Evolutionary conservation across 179 eudicot species (phyloP).

Genomic region (Gypsophila paniculata): DNA sequence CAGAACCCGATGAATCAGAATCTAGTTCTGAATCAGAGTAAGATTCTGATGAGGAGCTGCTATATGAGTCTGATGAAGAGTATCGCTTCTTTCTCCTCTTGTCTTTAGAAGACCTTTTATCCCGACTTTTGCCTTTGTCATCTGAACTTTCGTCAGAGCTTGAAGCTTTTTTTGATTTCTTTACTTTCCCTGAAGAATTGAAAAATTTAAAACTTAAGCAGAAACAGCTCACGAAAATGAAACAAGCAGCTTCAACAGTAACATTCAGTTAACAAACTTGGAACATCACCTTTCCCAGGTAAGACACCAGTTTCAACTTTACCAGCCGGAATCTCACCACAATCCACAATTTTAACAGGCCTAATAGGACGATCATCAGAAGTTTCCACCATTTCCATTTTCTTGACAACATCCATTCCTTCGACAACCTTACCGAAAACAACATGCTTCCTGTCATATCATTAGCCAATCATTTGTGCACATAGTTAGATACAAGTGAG

Average conservation of each 20-base stretch:
- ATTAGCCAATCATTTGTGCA: conserved; percentile 8
- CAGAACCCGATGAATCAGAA: conserved; percentile 40
- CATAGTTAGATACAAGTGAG: conserved; percentile 2
- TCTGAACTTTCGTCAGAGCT: conserved; percentile 62
- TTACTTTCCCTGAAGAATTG: conserved; percentile 44
- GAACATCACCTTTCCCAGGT: conserved; percentile 59
- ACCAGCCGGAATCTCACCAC: conserved; percentile 59
- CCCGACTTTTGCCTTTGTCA: conserved; percentile 43
- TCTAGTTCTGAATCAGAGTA: conserved; percentile 46
- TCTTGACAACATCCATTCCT: conserved; percentile 73
- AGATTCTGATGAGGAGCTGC: conserved; percentile 52
- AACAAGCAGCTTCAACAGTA: background rate
- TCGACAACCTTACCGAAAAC: conserved; percentile 86
- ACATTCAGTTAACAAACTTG: conserved; percentile 3
- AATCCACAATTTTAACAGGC: conserved; percentile 65
- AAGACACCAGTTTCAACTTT: conserved; percentile 35
- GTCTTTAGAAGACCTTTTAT: conserved; percentile 46
- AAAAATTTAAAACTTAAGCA: background rate
- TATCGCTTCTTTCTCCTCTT: conserved; percentile 63
- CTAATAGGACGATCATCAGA: conserved; percentile 53
- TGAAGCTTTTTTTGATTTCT: conserved; percentile 42
- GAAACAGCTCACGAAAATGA: background rate
- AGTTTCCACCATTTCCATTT: conserved; percentile 72
- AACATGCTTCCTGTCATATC: conserved; percentile 75
- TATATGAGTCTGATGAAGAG: conserved; percentile 82